Evolutionary conservation across 352 stramenopile species (phyloP).

Genomic region (Phytophthora vignae): DNA sequence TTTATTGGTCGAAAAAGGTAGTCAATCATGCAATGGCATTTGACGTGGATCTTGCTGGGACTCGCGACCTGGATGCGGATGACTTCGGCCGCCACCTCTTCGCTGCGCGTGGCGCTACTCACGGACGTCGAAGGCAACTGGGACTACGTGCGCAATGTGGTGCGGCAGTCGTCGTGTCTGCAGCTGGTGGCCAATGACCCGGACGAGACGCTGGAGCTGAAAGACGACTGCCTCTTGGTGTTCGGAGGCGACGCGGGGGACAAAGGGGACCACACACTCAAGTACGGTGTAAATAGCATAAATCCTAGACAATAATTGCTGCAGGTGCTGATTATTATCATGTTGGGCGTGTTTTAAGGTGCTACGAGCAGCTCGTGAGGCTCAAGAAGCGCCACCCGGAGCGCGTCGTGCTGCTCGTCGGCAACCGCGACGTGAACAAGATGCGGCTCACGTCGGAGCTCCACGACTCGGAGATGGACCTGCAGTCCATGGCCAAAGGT

Average conservation of each 20-base stretch:
- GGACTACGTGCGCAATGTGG: slow-evolving; percentile 76
- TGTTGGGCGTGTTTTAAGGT: slow-evolving; percentile 35
- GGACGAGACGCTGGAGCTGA: slow-evolving; percentile 59
- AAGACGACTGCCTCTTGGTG: slow-evolving; percentile 84
- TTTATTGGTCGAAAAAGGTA: background rate
- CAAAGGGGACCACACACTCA: slow-evolving; percentile 91
- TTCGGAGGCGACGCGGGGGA: slow-evolving; percentile 93
- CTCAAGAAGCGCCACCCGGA: slow-evolving; percentile 90
- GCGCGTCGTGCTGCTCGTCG: slow-evolving; percentile 92
- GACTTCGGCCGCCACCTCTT: slow-evolving; percentile 1
- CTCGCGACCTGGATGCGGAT: slow-evolving; percentile 10
- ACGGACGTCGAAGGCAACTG: slow-evolving; percentile 88
- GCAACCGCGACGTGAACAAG: slow-evolving; percentile 96
- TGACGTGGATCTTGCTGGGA: slow-evolving; percentile 6
- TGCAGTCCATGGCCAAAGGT: slow-evolving; percentile 70
- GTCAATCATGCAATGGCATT: slow-evolving; percentile 1
- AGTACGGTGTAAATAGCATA: slow-evolving; percentile 18
- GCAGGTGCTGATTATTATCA: slow-evolving; percentile 7
- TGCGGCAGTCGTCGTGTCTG: slow-evolving; percentile 68
- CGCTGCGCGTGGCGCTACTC: slow-evolving; percentile 67
- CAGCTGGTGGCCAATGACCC: slow-evolving; percentile 35
- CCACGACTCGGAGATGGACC: slow-evolving; percentile 71
- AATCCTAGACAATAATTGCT: background rate
- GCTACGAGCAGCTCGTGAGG: slow-evolving; percentile 83
- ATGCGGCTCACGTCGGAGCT: slow-evolving; percentile 89